A percentile compares a stretch with the other conserved stretches of the same genome.
phyloP scores from a whole-genome alignment of 2,329 filamentous ascomycete genomes.

The Purpureocillium takamizusanense region DNA sequence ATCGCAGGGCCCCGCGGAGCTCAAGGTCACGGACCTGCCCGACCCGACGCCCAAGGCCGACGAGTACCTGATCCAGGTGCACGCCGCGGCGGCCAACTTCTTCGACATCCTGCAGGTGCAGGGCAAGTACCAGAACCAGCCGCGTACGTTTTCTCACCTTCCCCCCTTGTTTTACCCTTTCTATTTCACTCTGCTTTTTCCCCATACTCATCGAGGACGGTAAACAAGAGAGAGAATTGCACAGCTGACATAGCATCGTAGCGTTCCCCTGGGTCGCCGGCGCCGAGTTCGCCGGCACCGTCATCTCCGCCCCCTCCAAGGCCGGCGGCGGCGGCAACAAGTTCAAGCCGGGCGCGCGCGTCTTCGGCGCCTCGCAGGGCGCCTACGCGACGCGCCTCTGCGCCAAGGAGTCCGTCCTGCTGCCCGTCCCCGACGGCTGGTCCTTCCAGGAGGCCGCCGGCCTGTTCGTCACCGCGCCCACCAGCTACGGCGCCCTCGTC shows the following conservation, averaged over 20 bases:
- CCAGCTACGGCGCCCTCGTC: slow-evolving; percentile 77
- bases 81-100: slow-evolving; percentile 87
- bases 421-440: slow-evolving; percentile 74
- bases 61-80: slow-evolving; percentile 81
- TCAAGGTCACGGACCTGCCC: slow-evolving; percentile 64
- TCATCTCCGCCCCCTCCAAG: slow-evolving; percentile 61
- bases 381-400: slow-evolving; percentile 73
- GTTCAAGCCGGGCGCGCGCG: slow-evolving; percentile 69
- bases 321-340: slow-evolving; percentile 26
- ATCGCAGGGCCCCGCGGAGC: slow-evolving; percentile 65
- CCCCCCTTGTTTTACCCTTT: background rate
- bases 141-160: slow-evolving; percentile 34
- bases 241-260: too few relatives aligned
- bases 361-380: slow-evolving; percentile 82
- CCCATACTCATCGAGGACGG: background rate
- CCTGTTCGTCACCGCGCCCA: slow-evolving; percentile 85
- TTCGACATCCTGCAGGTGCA: slow-evolving; percentile 94
- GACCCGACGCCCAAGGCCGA: slow-evolving; percentile 62
- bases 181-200: background rate
- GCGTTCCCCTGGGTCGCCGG: slow-evolving; percentile 82
- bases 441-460: slow-evolving; percentile 77
- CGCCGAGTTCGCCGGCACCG: slow-evolving; percentile 74
- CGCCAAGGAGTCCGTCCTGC: slow-evolving; percentile 56
- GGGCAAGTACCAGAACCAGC: slow-evolving; percentile 92
- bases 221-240: too few relatives aligned